A percentile compares a stretch with the other conserved stretches of the same genome.
Conservation (phyloP, 2,329 filamentous ascomycete genomes). For the Teratosphaeria destructans region DNA sequence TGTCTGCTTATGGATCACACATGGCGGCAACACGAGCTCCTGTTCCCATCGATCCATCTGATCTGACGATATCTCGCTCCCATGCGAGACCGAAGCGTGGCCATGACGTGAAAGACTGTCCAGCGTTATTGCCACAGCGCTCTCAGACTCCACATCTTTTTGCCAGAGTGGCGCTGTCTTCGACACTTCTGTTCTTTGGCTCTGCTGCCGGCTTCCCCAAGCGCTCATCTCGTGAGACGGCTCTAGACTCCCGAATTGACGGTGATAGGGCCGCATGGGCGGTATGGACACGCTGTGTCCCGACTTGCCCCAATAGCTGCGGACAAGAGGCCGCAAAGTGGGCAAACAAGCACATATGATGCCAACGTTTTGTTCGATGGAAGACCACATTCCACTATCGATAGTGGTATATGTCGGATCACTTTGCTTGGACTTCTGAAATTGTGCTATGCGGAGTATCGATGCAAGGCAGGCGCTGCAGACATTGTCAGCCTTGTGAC, state of each 20-base stretch:
- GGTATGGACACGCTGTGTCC: background rate
- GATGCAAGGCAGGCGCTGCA: background rate
- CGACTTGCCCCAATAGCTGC: background rate
- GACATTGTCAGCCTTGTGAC: background rate
- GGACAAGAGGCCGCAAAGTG: slow-evolving; percentile 32
- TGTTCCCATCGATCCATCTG: background rate
- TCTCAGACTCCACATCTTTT: background rate
- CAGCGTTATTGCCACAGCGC: background rate
- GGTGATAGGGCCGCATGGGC: background rate
- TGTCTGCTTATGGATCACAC: background rate
- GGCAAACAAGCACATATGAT: slow-evolving; percentile 36
- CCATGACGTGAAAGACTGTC: background rate
- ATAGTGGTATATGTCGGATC: background rate
- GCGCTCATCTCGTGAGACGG: background rate
- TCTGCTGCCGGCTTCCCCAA: background rate
- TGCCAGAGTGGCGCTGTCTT: background rate
- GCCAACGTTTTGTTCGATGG: slow-evolving; percentile 33
- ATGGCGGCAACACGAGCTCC: background rate
- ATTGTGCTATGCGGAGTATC: background rate
- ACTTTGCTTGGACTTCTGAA: background rate
- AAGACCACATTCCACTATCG: slow-evolving; percentile 27
- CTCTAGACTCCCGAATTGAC: background rate
- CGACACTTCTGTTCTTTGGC: background rate
- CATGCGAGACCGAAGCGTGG: background rate
- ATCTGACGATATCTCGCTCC: background rate